Conservation (phyloP, 441 rosid genomes). For the Syzygium syzygioides region DNA sequence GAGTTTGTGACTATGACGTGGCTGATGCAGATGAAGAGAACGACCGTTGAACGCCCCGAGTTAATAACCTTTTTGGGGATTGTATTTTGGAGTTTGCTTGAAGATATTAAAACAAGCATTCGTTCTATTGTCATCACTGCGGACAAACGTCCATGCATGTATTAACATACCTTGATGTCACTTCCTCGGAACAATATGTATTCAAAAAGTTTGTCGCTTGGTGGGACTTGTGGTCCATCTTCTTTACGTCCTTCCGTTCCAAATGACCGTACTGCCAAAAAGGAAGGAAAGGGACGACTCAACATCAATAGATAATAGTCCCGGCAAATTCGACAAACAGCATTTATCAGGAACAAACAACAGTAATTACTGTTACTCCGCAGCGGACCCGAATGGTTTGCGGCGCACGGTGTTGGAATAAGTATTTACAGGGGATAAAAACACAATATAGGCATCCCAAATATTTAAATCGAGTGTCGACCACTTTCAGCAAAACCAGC, state of each 20-base stretch:
- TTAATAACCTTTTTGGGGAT: background rate
- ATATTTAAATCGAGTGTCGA: background rate
- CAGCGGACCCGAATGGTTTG: background rate
- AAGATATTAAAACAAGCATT: background rate
- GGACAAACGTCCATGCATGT: background rate
- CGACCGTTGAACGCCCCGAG: background rate
- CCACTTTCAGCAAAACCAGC: background rate
- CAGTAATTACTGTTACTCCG: background rate
- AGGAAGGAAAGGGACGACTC: background rate
- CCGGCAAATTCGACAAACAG: background rate
- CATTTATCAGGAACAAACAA: background rate
- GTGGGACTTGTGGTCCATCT: constrained; percentile 20
- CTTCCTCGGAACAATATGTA: constrained; percentile 23
- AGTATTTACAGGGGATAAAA: background rate
- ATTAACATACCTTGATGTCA: constrained; percentile 18
- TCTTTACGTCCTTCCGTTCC: constrained; percentile 24
- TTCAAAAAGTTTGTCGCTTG: constrained; percentile 21
- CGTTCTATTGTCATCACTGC: background rate
- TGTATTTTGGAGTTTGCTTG: background rate
- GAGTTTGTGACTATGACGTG: background rate
- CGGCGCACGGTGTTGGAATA: background rate
- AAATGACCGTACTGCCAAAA: constrained; percentile 18
- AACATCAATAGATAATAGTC: background rate
- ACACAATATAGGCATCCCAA: background rate
- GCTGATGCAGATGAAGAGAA: background rate